Evolutionary conservation across 2,329 filamentous ascomycete species (phyloP), one percentile per base, ranked within the genome.

Genomic region (Alternaria angustiovoidea): DNA sequence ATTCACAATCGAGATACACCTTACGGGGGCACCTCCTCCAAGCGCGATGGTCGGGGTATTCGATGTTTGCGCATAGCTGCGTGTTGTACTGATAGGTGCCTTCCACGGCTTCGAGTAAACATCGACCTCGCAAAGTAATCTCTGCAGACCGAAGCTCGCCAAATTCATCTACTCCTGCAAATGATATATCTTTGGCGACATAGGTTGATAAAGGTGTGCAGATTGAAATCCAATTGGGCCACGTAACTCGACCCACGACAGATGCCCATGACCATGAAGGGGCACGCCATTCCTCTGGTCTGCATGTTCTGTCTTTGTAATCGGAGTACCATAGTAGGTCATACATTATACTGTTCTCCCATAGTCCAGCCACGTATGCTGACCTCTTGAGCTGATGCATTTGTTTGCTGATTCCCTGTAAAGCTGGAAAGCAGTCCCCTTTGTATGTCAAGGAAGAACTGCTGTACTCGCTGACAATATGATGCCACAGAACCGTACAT

Each of bases 211-310:
- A 4, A 12, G 16, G 57, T 1, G 1, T 28, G 3, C 24, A 20
- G 2, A 0, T 0, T 18, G 46, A 34, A n/a, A 3, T 14, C 22
- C 39, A 32, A 1, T 8, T 26, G 1, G n/a, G 36, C 57, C 57
- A 59, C 5, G 3, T 8, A 1, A 60, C 41, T 1, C 30, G n/a
- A 12, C 46, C 52, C 0, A 42, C 1, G 5, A 51, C 4, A 5
- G 57, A 56, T 11, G 52, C 46, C 57, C 57, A 60, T 14, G 57
- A 60, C 57, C 57, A 60, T 9, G 57, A 60, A 0, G 57, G 57
- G 12, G 52, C 52, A 0, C 52, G 52, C 57, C 57, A 60, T 52
- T 20, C 7, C 6, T 46, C 12, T 5, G 41, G 46, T 47, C 11
- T n/a, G 0, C 1, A 48, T 34, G 46, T 2, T 11, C n/a, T 24